Conservation (phyloP, 768 basidiomycete species). For the Nidula microcarpa region DNA sequence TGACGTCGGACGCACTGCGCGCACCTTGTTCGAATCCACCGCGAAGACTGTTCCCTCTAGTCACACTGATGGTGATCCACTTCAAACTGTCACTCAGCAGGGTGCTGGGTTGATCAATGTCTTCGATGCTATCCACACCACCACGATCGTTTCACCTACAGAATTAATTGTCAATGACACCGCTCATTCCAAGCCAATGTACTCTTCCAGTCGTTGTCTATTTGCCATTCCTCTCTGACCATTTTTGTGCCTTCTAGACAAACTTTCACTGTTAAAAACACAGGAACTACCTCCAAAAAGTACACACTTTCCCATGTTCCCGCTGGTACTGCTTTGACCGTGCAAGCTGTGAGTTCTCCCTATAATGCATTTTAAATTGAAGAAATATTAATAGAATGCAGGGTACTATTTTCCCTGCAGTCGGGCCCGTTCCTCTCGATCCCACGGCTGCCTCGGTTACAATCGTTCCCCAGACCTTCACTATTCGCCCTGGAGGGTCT, state of each 20-base stretch:
- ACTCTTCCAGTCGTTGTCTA: constrained; percentile 14
- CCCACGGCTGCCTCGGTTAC: constrained; percentile 39
- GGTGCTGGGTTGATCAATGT: constrained; percentile 58
- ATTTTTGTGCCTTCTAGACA: constrained; percentile 25
- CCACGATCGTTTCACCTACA: constrained; percentile 48
- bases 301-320: constrained; percentile 51
- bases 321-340: constrained; percentile 52
- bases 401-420: constrained; percentile 31
- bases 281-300: constrained; percentile 32
- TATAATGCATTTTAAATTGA: too few relatives aligned
- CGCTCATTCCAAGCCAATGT: constrained; percentile 44
- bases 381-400: too few relatives aligned
- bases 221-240: not conserved
- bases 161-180: constrained; percentile 68
- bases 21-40: constrained; percentile 45
- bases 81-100: constrained; percentile 50
- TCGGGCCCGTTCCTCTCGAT: constrained; percentile 50
- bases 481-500: constrained; percentile 38
- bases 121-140: constrained; percentile 51
- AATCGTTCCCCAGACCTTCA: constrained; percentile 41
- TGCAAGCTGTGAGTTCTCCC: constrained; percentile 21
- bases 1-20: constrained; percentile 19
- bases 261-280: constrained; percentile 50
- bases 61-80: constrained; percentile 43
- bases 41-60: constrained; percentile 38